Base-by-base conservation (phyloP, 2,329 filamentous ascomycete genomes). In the Colletotrichum musicola region DNA sequence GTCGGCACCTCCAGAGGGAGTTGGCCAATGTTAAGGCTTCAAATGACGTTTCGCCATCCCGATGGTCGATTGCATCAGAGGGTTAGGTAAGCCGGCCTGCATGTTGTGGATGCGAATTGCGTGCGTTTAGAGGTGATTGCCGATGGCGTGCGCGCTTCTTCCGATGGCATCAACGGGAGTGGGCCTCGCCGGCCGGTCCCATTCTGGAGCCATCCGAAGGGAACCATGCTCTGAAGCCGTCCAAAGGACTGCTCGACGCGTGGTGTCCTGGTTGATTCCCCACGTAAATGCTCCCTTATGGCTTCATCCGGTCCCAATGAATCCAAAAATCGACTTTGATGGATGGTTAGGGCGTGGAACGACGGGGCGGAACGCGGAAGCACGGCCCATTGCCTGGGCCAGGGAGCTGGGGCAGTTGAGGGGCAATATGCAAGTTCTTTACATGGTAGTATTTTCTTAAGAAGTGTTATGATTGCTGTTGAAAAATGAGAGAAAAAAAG, bases 91-190 rank as follows among this genome's bases (percentile, higher is more conserved):
- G 49, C 55, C 30, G 30, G 12, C 4, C 6, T 22, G 16, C 18
- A 38, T 13, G 6, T 18, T 25, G 40, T 55, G 55, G 65, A 38
- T 54, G 54, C 27, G 9, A 35, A 42, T 60, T 20, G 22, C 18
- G 46, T 22, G 49, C 18, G 56, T 59, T 40, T 40, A 47, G 54
- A 25, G 62, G 61, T 49, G 20, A 9, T 22, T 16, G 46, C 44
- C 63, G 59, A 70, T 70, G 56, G 64, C 68, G 68, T 63, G 59
- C 66, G 63, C 40, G 55, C 54, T 63, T 58, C 54, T 38, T 40
- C 22, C 9, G 68, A 70, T 70, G 68, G 63, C 68, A 70, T 69
- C 68, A 70, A 68, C 30, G 40, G 38, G 44, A 65, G 64, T 67
- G 64, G 64, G 64, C 30, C 64, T 20, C 25, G 44, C 35, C 18